These are phyloP conservation scores for Cocos nucifera DNA, from an alignment of 176 grass and related monocot genomes.

Conservation along the genomic window DNA sequence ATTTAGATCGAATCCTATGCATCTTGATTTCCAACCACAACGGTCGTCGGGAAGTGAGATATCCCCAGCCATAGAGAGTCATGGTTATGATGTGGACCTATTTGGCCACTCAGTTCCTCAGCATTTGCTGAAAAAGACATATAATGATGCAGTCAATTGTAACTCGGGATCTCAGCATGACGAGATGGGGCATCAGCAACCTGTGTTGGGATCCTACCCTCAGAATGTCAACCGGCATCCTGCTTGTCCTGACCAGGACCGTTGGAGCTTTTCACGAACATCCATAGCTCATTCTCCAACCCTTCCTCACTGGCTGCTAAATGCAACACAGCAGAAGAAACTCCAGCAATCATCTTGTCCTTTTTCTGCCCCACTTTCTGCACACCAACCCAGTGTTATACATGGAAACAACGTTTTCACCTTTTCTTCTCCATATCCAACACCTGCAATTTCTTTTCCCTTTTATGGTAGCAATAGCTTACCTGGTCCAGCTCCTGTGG, in stretches of 20 bases:
- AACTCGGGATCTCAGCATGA: too few relatives aligned
- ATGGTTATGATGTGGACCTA: too few relatives aligned
- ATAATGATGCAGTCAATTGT: too few relatives aligned
- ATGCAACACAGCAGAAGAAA: background rate
- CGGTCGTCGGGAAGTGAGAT: too few relatives aligned
- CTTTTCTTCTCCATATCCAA: conserved; percentile 15
- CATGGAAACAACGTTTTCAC: background rate
- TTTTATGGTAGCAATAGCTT: conserved; percentile 18
- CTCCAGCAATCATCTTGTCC: background rate
- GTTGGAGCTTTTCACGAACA: conserved; percentile 24
- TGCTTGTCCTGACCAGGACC: conserved; percentile 19
- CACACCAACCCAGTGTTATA: background rate
- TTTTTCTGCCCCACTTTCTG: conserved; percentile 18
- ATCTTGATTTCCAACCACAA: too few relatives aligned
- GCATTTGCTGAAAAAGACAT: too few relatives aligned
- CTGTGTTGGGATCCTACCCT: conserved; percentile 13
- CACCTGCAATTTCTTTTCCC: conserved; percentile 19
- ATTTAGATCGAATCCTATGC: too few relatives aligned
- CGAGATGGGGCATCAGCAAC: conserved; percentile 1
- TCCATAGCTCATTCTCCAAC: background rate
- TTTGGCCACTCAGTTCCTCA: too few relatives aligned
- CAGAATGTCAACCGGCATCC: conserved; percentile 17
- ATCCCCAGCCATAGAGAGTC: too few relatives aligned
- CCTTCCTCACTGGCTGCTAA: conserved; percentile 2
- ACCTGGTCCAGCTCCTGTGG: conserved; percentile 21